A percentile compares a stretch with the other conserved stretches of the same genome.
phyloP scores from a whole-genome alignment of 805 yeast genomes.

The Wickerhamiella siamensis region DNA sequence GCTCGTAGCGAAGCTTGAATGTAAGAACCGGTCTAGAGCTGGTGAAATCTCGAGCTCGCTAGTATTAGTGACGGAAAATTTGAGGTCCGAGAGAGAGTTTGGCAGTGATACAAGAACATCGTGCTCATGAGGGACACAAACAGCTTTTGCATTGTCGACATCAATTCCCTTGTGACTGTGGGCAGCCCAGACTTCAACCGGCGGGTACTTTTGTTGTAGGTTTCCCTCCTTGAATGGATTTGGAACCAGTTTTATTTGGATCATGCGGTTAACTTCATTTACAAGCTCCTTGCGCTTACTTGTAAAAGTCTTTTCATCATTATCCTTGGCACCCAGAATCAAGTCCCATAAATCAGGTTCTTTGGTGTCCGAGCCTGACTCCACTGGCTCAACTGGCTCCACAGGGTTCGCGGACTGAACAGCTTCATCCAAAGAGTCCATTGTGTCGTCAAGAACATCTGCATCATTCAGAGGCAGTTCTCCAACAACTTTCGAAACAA shows the following conservation, averaged over 20 bases:
- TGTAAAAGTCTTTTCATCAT: constrained; percentile 6
- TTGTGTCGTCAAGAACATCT: constrained; percentile 14
- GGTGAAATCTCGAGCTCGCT: constrained; percentile 24
- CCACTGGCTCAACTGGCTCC: neutral
- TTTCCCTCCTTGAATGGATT: constrained; percentile 6
- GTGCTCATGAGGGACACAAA: constrained; percentile 34
- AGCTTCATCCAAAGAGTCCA: neutral
- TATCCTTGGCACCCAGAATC: constrained; percentile 1
- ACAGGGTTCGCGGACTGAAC: neutral
- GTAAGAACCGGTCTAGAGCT: constrained; percentile 30
- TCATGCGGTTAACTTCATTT: constrained; percentile 1
- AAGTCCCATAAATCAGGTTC: constrained; percentile 3
- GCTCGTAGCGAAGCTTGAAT: constrained; percentile 10
- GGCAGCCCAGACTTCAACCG: constrained; percentile 43
- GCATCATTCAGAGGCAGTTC: constrained; percentile 14
- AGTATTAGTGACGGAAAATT: constrained; percentile 27
- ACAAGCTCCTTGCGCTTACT: constrained; percentile 6
- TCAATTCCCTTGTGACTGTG: constrained; percentile 27
- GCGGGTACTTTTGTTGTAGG: constrained; percentile 29
- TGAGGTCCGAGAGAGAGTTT: constrained; percentile 29
- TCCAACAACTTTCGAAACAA: constrained; percentile 15
- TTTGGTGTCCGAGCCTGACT: neutral
- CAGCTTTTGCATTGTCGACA: constrained; percentile 29
- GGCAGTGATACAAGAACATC: constrained; percentile 33
- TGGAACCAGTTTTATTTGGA: constrained; percentile 10